Percentiles rank a stretch among this genome's conserved stretches.
Evolutionary conservation across 2,329 filamentous ascomycete species (phyloP).

Genomic region (Alternaria triticina): DNA sequence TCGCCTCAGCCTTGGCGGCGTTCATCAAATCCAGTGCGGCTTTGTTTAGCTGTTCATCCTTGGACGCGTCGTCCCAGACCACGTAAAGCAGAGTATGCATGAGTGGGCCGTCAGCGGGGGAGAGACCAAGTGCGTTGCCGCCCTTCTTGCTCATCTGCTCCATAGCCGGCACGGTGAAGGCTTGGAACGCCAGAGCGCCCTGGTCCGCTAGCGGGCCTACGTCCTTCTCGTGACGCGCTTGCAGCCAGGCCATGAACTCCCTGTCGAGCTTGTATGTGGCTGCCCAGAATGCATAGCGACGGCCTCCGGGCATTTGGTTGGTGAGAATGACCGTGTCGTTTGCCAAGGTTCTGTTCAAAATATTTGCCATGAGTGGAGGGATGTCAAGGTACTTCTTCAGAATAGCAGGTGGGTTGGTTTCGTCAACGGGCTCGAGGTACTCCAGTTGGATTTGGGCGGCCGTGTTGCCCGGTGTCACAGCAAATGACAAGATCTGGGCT

Average conservation of each 20-base stretch:
- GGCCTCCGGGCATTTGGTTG: conserved; percentile 40
- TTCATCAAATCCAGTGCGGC: conserved; percentile 17
- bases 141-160: conserved; percentile 22
- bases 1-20: conserved; percentile 15
- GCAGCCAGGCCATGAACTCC: conserved; percentile 25
- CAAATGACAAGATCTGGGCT: conserved; percentile 34
- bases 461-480: conserved; percentile 13
- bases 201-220: conserved; percentile 18
- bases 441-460: conserved; percentile 27
- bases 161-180: conserved; percentile 16
- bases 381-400: conserved; percentile 17
- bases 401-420: conserved; percentile 18
- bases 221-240: conserved; percentile 22
- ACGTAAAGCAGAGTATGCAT: conserved; percentile 21
- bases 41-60: conserved; percentile 23
- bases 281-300: conserved; percentile 33
- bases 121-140: conserved; percentile 30
- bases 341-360: conserved; percentile 16
- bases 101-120: conserved; percentile 20
- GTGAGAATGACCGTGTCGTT: conserved; percentile 45
- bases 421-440: conserved; percentile 28
- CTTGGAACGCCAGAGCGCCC: conserved; percentile 17
- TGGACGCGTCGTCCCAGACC: conserved; percentile 24
- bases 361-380: conserved; percentile 7
- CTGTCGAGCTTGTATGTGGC: conserved; percentile 28